Conservation (phyloP, 257 asterid species). For the Nicotiana sylvestris region DNA sequence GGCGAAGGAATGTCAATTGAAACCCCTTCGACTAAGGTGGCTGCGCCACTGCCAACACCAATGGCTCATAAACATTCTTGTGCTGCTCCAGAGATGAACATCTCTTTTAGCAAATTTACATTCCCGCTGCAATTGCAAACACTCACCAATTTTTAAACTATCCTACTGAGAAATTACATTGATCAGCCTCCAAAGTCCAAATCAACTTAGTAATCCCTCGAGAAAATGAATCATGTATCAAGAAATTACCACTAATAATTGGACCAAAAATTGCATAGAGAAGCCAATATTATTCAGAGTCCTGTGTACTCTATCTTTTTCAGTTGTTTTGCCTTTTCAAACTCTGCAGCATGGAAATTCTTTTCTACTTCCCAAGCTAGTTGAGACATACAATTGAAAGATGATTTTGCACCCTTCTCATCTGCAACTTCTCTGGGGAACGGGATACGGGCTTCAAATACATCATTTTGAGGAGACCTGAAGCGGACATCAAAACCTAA, state of each 20-base stretch:
- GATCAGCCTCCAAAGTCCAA: not conserved
- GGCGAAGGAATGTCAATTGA: too few species aligned
- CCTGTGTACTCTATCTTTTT: constrained; percentile 46
- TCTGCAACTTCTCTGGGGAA: constrained; percentile 84
- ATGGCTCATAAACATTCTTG: not conserved
- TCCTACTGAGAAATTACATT: not conserved
- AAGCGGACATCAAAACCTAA: constrained; percentile 79
- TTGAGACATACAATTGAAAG: constrained; percentile 94
- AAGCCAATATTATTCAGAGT: constrained; percentile 8
- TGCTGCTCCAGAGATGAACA: not conserved
- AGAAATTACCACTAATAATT: not conserved
- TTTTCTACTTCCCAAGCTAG: constrained; percentile 96
- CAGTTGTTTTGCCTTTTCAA: constrained; percentile 58
- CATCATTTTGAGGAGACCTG: constrained; percentile 48
- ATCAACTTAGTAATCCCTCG: not conserved
- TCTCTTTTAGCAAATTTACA: not conserved
- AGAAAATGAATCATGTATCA: not conserved
- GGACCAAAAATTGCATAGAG: not conserved
- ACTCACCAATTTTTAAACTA: not conserved
- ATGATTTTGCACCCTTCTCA: constrained; percentile 94
- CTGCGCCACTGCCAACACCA: too few species aligned
- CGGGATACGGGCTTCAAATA: constrained; percentile 81
- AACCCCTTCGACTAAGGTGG: too few species aligned
- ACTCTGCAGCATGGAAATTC: constrained; percentile 50
- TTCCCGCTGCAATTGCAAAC: not conserved